Percentiles rank a stretch among this genome's conserved stretches.
phyloP scores from a whole-genome alignment of 768 basidiomycete genomes.

The Pleurotus ostreatus region DNA sequence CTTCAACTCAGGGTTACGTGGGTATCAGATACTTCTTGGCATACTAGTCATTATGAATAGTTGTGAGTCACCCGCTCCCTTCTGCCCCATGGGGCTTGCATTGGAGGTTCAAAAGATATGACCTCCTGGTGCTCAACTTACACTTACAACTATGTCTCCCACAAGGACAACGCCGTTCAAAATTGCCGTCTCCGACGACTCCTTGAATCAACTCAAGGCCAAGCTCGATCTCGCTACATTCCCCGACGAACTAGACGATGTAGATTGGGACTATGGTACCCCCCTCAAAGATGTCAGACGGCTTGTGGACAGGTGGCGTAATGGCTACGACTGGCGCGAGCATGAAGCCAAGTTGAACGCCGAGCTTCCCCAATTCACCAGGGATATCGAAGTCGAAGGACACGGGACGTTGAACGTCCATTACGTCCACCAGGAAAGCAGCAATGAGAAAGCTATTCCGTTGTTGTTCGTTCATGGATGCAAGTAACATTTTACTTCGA shows the following conservation, averaged over 20 bases:
- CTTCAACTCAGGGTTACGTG: too few species aligned
- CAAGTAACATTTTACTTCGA: constrained; percentile 13
- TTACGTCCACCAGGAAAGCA: constrained; percentile 54
- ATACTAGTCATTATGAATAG: too few species aligned
- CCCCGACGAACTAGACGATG: constrained; percentile 54
- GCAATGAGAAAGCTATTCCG: constrained; percentile 42
- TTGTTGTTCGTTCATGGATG: constrained; percentile 65
- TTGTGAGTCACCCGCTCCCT: too few species aligned
- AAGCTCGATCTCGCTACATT: constrained; percentile 48
- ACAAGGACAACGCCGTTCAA: constrained; percentile 27
- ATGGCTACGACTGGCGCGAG: constrained; percentile 53
- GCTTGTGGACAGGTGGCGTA: constrained; percentile 46
- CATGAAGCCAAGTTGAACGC: constrained; percentile 47
- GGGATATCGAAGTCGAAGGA: constrained; percentile 42
- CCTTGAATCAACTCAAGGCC: constrained; percentile 32
- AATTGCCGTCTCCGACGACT: constrained; percentile 39
- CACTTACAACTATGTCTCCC: too few species aligned
- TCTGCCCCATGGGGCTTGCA: too few species aligned
- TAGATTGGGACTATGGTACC: constrained; percentile 50
- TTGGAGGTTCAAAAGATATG: too few species aligned
- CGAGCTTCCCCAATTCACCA: constrained; percentile 52
- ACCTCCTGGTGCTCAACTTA: too few species aligned
- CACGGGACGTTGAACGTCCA: constrained; percentile 45
- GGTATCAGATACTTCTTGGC: too few species aligned
- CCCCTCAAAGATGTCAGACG: constrained; percentile 47